Percentiles rank a stretch among this genome's conserved stretches.
These are phyloP conservation scores for Digitaria exilis DNA, from an alignment of 202 grass and related monocot genomes.

Conservation along the genomic window DNA sequence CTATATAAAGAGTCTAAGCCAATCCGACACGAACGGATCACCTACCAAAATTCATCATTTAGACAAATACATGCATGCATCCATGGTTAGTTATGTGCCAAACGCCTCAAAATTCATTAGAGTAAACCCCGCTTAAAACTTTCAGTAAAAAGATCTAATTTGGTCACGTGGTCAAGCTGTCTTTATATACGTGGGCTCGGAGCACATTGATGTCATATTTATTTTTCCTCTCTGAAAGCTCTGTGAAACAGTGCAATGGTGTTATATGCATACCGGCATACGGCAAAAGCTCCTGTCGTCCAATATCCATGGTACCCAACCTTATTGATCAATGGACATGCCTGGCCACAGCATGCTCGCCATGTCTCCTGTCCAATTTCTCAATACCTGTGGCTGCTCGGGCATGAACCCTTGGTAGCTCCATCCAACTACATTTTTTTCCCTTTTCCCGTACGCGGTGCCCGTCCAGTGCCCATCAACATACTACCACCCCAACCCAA, in stretches of 20 bases:
- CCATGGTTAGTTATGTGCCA: too few species aligned
- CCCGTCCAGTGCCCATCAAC: too few species aligned
- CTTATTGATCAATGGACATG: not conserved
- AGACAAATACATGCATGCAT: too few species aligned
- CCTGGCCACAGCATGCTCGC: not conserved
- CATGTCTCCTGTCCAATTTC: not conserved
- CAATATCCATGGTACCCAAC: slow-evolving; percentile 12
- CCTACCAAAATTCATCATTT: too few species aligned
- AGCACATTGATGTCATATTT: not conserved
- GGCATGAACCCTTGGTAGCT: not conserved
- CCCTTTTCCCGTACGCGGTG: not conserved
- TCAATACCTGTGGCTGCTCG: not conserved
- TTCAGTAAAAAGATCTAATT: not conserved
- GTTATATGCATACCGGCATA: not conserved
- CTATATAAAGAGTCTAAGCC: too few species aligned
- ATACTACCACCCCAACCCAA: not conserved
- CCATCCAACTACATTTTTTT: slow-evolving; percentile 1
- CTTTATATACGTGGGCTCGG: not conserved
- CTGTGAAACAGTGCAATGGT: not conserved
- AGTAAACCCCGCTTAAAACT: not conserved
- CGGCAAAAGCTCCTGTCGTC: not conserved
- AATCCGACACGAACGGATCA: too few species aligned
- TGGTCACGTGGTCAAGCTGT: not conserved
- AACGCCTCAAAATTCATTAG: too few species aligned
- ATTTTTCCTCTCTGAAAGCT: not conserved